Percentiles rank a stretch among this genome's conserved stretches.
phyloP scores from a whole-genome alignment of 2,329 filamentous ascomycete genomes.

The Neurospora sp. region DNA sequence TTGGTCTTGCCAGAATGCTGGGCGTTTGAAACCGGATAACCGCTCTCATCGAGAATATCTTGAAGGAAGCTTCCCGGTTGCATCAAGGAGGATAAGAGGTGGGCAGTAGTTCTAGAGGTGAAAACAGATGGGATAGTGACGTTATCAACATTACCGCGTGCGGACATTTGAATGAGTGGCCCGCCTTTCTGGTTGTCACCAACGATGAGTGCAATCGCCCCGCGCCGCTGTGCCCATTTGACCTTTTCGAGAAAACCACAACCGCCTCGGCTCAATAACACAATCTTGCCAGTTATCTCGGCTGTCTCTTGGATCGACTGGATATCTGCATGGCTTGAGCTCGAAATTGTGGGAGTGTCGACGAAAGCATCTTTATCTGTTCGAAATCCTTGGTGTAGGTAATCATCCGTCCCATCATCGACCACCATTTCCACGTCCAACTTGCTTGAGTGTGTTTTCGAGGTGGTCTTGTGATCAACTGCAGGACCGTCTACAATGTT shows the following conservation, averaged over 20 bases:
- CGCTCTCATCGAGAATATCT: constrained; percentile 49
- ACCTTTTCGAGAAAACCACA: constrained; percentile 97
- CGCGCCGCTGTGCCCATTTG: constrained; percentile 89
- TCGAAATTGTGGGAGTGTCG: constrained; percentile 25
- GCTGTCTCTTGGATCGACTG: constrained; percentile 84
- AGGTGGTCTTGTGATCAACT: constrained; percentile 19
- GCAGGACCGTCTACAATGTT: constrained; percentile 22
- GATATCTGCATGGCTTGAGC: constrained; percentile 68
- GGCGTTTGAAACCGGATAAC: constrained; percentile 43
- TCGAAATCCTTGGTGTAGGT: constrained; percentile 51
- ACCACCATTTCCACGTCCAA: constrained; percentile 13
- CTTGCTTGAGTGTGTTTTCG: constrained; percentile 13
- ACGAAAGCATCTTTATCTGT: constrained; percentile 23
- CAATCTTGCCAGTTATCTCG: constrained; percentile 88
- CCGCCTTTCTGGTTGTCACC: constrained; percentile 87
- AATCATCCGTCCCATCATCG: constrained; percentile 76
- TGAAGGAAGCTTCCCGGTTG: constrained; percentile 58
- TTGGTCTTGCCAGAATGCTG: constrained; percentile 35
- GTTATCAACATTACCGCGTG: constrained; percentile 90
- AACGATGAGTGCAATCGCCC: constrained; percentile 82
- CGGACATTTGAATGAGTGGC: constrained; percentile 92
- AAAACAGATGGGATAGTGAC: constrained; percentile 91
- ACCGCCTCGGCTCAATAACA: constrained; percentile 80
- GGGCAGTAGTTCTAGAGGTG: constrained; percentile 88
- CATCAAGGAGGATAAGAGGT: constrained; percentile 79